Conservation (phyloP, 169 alveolate species). For the Cryptosporidium baileyi region DNA sequence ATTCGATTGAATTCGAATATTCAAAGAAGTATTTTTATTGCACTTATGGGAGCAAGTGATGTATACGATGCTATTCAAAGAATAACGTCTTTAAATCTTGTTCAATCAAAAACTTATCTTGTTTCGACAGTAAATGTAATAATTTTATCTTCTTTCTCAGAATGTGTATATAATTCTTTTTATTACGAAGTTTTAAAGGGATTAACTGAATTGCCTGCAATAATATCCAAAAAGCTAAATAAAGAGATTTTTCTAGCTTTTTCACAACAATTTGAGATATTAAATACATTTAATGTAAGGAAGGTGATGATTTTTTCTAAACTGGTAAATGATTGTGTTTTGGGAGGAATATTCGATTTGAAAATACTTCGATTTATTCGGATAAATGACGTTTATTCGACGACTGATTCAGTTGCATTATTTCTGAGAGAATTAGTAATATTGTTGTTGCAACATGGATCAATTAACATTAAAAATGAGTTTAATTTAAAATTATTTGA, state of each 20-base stretch:
- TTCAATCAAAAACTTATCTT: constrained; percentile 7
- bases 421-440: constrained; percentile 34
- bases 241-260: background rate
- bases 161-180: constrained; percentile 15
- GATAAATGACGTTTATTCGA: constrained; percentile 1
- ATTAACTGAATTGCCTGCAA: constrained; percentile 11
- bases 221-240: constrained; percentile 27
- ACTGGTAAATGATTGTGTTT: constrained; percentile 34
- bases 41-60: constrained; percentile 37
- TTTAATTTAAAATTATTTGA: background rate
- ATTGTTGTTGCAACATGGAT: background rate
- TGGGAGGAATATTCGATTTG: constrained; percentile 22
- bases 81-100: constrained; percentile 14
- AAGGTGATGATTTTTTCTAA: constrained; percentile 11
- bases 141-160: constrained; percentile 30
- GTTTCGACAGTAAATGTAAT: constrained; percentile 9
- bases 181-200: constrained; percentile 25
- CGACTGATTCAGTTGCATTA: background rate
- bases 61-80: constrained; percentile 36
- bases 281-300: constrained; percentile 13
- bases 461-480: background rate
- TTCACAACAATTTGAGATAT: constrained; percentile 17
- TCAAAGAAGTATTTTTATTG: constrained; percentile 61
- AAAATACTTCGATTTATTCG: constrained; percentile 3
- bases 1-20: constrained; percentile 46